Conservation (phyloP, 163 green algal species). For the Chlorella variabilis region DNA sequence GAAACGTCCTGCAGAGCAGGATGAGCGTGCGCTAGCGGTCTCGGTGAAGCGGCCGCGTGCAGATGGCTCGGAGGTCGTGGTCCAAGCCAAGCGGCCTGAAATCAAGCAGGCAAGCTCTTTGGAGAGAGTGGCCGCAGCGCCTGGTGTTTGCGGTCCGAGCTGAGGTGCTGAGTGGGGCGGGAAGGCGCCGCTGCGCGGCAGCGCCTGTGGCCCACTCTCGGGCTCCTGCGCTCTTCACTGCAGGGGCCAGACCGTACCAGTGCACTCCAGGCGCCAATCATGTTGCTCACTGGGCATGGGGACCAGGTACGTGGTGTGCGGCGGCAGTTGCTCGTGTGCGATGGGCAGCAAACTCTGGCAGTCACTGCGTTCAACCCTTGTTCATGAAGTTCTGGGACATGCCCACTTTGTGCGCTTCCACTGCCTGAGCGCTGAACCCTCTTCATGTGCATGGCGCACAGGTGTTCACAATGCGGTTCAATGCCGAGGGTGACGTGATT, state of each 20-base stretch:
- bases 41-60: constrained; percentile 23
- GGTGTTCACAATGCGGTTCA: constrained; percentile 90
- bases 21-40: constrained; percentile 26
- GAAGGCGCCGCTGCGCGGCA: no score
- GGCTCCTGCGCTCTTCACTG: not conserved
- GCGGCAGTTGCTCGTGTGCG: not conserved
- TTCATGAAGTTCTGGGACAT: no score
- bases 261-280: constrained; percentile 89
- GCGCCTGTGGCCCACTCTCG: not conserved
- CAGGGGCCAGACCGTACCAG: constrained; percentile 82
- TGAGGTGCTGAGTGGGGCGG: no score
- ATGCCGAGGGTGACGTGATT: constrained; percentile 77
- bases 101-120: constrained; percentile 30
- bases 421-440: no score
- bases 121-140: no score
- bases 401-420: no score
- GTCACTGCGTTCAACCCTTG: no score
- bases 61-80: constrained; percentile 25
- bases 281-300: constrained; percentile 91
- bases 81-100: constrained; percentile 25
- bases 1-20: constrained; percentile 10
- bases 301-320: constrained; percentile 49
- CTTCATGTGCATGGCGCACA: constrained; percentile 39
- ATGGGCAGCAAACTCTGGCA: no score
- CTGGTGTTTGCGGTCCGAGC: no score